These are phyloP conservation scores for Niveomyces coronatus DNA, from an alignment of 2,329 filamentous ascomycete species.

Conservation along the genomic window DNA sequence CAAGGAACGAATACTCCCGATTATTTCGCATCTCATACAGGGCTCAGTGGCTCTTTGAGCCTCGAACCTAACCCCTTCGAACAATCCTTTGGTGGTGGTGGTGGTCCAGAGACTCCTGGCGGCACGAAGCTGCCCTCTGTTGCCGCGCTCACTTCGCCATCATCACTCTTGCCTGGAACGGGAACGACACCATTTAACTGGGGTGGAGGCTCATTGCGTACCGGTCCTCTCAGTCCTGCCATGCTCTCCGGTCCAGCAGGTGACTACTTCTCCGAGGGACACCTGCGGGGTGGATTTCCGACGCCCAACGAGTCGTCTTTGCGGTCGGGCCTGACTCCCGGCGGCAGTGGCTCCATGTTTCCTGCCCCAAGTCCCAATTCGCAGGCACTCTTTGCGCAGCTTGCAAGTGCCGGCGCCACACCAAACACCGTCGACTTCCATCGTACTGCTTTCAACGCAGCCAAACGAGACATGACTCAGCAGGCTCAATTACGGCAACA, in stretches of 20 bases:
- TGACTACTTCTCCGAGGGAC: slow-evolving; percentile 81
- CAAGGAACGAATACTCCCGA: slow-evolving; percentile 49
- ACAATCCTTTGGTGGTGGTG: slow-evolving; percentile 68
- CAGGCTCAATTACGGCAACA: slow-evolving; percentile 26
- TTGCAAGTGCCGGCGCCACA: slow-evolving; percentile 74
- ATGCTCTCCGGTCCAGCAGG: slow-evolving; percentile 83
- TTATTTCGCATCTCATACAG: slow-evolving; percentile 58
- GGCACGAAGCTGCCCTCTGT: slow-evolving; percentile 79
- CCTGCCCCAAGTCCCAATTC: slow-evolving; percentile 82
- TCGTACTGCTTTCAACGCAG: slow-evolving; percentile 76
- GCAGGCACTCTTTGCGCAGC: slow-evolving; percentile 67
- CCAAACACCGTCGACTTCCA: slow-evolving; percentile 92
- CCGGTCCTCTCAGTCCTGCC: slow-evolving; percentile 88
- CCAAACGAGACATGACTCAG: slow-evolving; percentile 38
- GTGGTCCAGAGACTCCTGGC: slow-evolving; percentile 67
- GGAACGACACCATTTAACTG: slow-evolving; percentile 69
- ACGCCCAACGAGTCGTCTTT: slow-evolving; percentile 95
- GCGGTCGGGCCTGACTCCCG: slow-evolving; percentile 83
- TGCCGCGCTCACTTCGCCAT: slow-evolving; percentile 82
- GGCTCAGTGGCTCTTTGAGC: slow-evolving; percentile 45
- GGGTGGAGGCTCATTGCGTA: slow-evolving; percentile 74
- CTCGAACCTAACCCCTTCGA: slow-evolving; percentile 96
- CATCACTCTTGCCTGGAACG: slow-evolving; percentile 64
- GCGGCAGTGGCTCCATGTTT: slow-evolving; percentile 95
- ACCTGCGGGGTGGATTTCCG: slow-evolving; percentile 73